Base-by-base conservation (phyloP, 306 rosid species). In the Urtica urens region DNA sequence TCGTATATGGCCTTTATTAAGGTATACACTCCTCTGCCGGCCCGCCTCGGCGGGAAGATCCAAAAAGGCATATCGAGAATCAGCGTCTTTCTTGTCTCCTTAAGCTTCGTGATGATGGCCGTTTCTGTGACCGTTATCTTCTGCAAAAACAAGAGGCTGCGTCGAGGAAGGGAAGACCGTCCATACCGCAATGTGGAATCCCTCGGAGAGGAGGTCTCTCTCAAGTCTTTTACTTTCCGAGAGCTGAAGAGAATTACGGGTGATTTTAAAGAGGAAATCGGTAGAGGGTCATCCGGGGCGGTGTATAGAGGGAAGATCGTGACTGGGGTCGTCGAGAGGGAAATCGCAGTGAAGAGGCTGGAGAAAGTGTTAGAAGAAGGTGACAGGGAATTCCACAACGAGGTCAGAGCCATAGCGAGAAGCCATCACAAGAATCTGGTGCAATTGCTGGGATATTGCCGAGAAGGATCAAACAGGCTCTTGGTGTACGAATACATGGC, bases 391-490 rank as follows among this genome's bases (percentile, higher is more conserved):
- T 68, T 68, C n/a, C 58, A 33, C 1, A 55, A 33, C 3, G 68
- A 68, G 49, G 29, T 68, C 31, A 55, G 25, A 37, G 57, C 34
- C 3, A 68, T 54, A 14, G 59, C 64, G 1, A 55, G 46, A 68
- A 68, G 55, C 1, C 68, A 68, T 50, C 65, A 69, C 49, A 25
- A 23, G 22, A 69, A 46, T 24, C 55, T 69, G 17, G 66, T 62
- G 1, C 53, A 24, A 4, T 49, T 69, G 11, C 41, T 57, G 0
- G 74, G 74, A 1, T 51, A 43, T 17, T 57, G 61, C n/a, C 10
- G 7, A 0, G 69, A 63, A 0, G 53, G 69, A 16, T 15, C 43
- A 15, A 39, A 55, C 3, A 63, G 58, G 48, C 42, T 68, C 35
- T 37, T 61, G 59, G 59, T 68, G 0, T 61, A 55, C 1, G 65